Evolutionary conservation across 129 eudicot genomes (phyloP), one percentile per base, ranked within the genome.

Genomic region (Flaveria sonorensis): DNA sequence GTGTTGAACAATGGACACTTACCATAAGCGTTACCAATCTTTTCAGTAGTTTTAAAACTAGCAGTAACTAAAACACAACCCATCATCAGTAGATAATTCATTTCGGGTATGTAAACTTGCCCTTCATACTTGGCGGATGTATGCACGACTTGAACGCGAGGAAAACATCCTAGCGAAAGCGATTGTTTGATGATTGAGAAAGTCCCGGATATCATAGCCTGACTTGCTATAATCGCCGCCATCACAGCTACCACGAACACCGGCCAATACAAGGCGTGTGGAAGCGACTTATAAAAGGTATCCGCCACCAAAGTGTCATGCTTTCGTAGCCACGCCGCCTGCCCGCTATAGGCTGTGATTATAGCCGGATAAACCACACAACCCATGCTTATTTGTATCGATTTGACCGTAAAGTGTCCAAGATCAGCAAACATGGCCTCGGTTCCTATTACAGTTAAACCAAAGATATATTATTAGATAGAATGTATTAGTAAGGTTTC

Each of bases 1-100:
- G 39, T 4, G 16, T 13, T 1, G 45, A 72, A 62, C 7, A 26
- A 6, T 3, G 52, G 68, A 62, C 4, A 26, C 77, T 68, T 88
- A 90, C 98, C 98, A 28, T 89, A 92, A 32, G 98, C 98, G 78
- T 92, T 79, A 55, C 96, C 92, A n/a, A 92, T 88, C 68, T 88
- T 81, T 26, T 47, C 73, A 1, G 91, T 90, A 1, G 91, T 88
- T 53, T 79, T 82, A 72, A 92, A 92, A 0, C 82, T 68, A 15
- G 87, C 74, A 0, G 97, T 92, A 69, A 92, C 96, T 2, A 66
- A 69, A 16, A 92, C 86, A 79, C 96, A 93, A 62, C 92, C 89
- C 0, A 93, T 2, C 98, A 90, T 93, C 21, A 93, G 84, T 53
- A 93, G 81, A 76, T 84, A 86, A 51, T 92, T 89, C 81, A 92